These are phyloP conservation scores for Cadophora sp. DNA, from an alignment of 2,329 filamentous ascomycete species.

Conservation along the genomic window DNA sequence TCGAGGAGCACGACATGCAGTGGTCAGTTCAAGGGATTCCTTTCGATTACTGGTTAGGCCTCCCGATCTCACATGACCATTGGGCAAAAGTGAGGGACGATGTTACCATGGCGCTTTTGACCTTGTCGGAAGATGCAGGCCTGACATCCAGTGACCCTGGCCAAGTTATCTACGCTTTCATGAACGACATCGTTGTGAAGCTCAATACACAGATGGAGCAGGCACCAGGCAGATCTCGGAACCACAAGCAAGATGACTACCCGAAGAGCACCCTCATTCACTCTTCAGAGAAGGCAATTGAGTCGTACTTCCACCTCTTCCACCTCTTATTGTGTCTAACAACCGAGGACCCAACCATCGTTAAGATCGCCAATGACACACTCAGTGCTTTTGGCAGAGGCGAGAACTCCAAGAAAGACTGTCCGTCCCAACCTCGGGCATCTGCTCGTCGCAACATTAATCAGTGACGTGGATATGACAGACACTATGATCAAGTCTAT, in stretches of 20 bases:
- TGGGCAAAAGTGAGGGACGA: conserved; percentile 49
- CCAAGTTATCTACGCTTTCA: conserved; percentile 54
- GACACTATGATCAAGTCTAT: conserved; percentile 50
- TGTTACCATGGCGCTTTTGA: conserved; percentile 39
- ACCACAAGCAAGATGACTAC: conserved; percentile 20
- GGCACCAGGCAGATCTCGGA: conserved; percentile 25
- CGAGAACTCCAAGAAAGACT: conserved; percentile 49
- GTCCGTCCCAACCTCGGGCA: conserved; percentile 58
- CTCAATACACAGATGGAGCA: conserved; percentile 49
- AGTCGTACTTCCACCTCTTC: conserved; percentile 59
- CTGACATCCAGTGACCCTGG: conserved; percentile 39
- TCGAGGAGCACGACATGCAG: conserved; percentile 46
- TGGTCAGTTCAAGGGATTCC: conserved; percentile 51
- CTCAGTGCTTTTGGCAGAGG: conserved; percentile 50
- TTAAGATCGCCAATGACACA: conserved; percentile 50
- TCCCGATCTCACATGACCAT: conserved; percentile 54
- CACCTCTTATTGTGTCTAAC: conserved; percentile 58
- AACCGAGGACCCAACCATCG: conserved; percentile 46
- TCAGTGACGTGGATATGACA: conserved; percentile 52
- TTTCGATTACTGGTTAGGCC: conserved; percentile 54
- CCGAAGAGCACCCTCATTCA: conserved; percentile 52
- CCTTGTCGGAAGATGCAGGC: conserved; percentile 41
- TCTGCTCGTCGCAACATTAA: conserved; percentile 55
- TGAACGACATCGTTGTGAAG: conserved; percentile 58
- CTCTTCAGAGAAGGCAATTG: conserved; percentile 59